These are phyloP conservation scores for Pichia sp. DNA, from an alignment of 1,139 yeast genomes.

Conservation along the genomic window DNA sequence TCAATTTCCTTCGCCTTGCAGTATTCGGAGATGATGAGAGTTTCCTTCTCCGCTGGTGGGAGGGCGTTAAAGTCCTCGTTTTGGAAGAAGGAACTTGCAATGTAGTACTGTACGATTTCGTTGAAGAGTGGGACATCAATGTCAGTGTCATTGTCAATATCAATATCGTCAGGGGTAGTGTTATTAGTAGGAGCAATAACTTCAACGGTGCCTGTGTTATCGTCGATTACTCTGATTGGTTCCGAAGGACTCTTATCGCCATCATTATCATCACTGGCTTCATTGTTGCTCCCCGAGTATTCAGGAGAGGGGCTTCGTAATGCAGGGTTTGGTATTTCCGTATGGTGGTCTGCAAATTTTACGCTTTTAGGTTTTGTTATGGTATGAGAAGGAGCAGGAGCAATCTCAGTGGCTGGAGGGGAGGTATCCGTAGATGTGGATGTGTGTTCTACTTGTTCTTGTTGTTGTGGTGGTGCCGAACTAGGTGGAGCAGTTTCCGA, in stretches of 20 bases:
- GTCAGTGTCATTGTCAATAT: no score
- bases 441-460: no score
- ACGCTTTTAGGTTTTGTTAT: constrained; percentile 7
- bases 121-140: constrained; percentile 26
- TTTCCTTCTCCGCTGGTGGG: constrained; percentile 31
- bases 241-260: constrained; percentile 5
- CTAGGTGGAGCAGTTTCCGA: no score
- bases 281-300: not conserved
- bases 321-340: constrained; percentile 1
- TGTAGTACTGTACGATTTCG: constrained; percentile 24
- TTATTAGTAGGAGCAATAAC: no score
- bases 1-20: no score
- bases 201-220: no score
- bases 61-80: constrained; percentile 32
- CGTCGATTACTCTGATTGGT: no score
- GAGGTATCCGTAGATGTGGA: no score
- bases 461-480: no score
- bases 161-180: no score
- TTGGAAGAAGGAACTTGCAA: constrained; percentile 26
- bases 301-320: not conserved
- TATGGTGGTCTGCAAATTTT: constrained; percentile 10
- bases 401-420: not conserved
- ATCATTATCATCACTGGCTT: constrained; percentile 10
- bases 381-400: constrained; percentile 1
- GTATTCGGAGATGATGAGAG: no score